Evolutionary conservation across 1,284 basidiomycete species (phyloP).

Genomic region (Coniferiporia sulphurascens): DNA sequence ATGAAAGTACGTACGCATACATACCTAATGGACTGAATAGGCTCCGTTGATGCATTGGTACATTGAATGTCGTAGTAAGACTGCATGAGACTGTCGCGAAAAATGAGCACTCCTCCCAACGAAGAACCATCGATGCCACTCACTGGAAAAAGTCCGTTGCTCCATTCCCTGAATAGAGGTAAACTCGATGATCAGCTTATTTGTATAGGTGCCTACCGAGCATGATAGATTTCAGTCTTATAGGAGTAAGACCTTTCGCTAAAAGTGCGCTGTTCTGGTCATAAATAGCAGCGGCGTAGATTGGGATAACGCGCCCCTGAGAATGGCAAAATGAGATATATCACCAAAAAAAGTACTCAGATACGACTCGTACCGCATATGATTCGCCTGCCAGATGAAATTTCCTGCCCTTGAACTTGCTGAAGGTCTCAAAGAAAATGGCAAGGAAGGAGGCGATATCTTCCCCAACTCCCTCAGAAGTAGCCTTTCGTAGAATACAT

Average conservation of each 20-base stretch:
- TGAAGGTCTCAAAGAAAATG: constrained; percentile 72
- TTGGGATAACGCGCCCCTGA: constrained; percentile 77
- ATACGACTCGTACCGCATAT: constrained; percentile 42
- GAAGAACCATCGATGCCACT: constrained; percentile 20
- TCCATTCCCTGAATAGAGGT: constrained; percentile 45
- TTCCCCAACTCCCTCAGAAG: constrained; percentile 62
- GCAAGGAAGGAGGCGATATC: constrained; percentile 67
- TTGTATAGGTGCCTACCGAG: constrained; percentile 48
- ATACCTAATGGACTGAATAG: constrained; percentile 4
- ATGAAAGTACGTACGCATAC: not conserved
- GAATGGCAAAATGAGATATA: not conserved
- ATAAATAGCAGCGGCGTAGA: constrained; percentile 78
- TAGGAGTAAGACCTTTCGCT: constrained; percentile 56
- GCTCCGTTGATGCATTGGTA: not conserved
- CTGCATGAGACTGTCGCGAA: not conserved
- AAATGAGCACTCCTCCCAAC: not conserved
- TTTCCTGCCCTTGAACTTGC: constrained; percentile 55
- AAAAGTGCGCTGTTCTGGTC: constrained; percentile 68
- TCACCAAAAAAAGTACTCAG: not conserved
- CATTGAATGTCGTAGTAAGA: constrained; percentile 14
- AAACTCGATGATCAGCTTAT: not conserved
- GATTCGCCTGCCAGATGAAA: constrained; percentile 79
- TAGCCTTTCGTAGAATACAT: constrained; percentile 33
- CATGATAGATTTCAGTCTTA: constrained; percentile 77
- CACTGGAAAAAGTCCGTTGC: constrained; percentile 39